Evolutionary conservation across 495 filamentous ascomycete genomes (phyloP), one percentile per base, ranked within the genome.

Genomic region (Aspergillus affinis): DNA sequence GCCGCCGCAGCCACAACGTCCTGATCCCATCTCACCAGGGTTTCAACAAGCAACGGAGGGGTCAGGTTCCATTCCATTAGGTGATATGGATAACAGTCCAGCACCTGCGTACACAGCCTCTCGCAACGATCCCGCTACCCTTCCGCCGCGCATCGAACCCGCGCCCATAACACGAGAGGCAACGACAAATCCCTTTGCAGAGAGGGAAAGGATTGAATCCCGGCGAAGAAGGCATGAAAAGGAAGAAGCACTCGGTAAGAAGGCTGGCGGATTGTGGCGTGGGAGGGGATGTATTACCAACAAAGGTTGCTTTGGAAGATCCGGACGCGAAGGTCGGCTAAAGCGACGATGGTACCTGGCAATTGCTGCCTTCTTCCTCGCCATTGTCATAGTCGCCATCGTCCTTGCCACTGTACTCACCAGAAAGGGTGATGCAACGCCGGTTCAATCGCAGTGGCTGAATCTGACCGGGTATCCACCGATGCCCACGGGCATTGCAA

Each of bases 381-480:
- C 75, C 6, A 77, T 89, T 58, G 82, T 90, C 27, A 76, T 86
- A 41, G 49, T 89, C 20, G 82, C 81, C 5, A 68, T 89, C 36
- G 73, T 85, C 3, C 78, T 92, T 0, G 87, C 82, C 1, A 78
- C 84, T 44, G 80, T 83, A 2, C 71, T 93, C 55, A 82, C 82
- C 19, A 78, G 74, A n/a, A 81, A 79, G 56, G 72, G 66, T 17
- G 69, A 70, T 61, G 64, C 61, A 21, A 82, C 65, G 10, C 63
- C 65, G 0, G 77, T 80, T 17, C 75, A 84, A 60, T 81, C 83
- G 5, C 75, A 83, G 32, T 97, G 89, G 85, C 79, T 95, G 32
- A 96, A 95, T 65, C 70, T 96, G 26, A 95, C 92, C 1, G 86
- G 86, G 26, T 96, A 89, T 62, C 92, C 92, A 36, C 88, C 92